A percentile compares a stretch with the other conserved stretches of the same genome.
These are phyloP conservation scores for Gnaphalium uliginosum DNA, from an alignment of 129 eudicot genomes.

Conservation along the genomic window DNA sequence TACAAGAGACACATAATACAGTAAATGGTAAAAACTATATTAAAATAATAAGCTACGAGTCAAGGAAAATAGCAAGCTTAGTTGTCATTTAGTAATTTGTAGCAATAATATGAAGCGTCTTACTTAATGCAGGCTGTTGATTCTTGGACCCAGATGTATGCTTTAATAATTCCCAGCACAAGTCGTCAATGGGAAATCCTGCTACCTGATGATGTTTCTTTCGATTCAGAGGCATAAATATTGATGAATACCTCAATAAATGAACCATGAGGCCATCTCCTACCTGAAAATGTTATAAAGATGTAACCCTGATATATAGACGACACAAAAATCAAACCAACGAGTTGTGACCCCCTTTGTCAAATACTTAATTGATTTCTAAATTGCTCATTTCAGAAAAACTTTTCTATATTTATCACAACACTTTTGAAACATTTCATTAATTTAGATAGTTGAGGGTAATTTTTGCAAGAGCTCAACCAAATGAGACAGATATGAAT, in stretches of 20 bases:
- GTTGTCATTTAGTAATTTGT: background rate
- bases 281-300: slow-evolving; percentile 43
- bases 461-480: slow-evolving; percentile 1
- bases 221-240: slow-evolving; percentile 64
- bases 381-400: background rate
- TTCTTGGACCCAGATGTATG: slow-evolving; percentile 23
- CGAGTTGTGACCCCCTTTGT: background rate
- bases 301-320: slow-evolving; percentile 7
- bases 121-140: slow-evolving; percentile 31
- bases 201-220: slow-evolving; percentile 64
- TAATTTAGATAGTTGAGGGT: background rate
- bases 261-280: slow-evolving; percentile 78
- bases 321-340: background rate
- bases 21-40: background rate
- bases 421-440: background rate
- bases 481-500: slow-evolving; percentile 21
- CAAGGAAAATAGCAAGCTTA: background rate
- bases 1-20: background rate
- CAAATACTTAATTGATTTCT: background rate
- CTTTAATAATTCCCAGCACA: slow-evolving; percentile 34
- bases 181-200: slow-evolving; percentile 53
- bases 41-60: background rate
- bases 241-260: slow-evolving; percentile 51
- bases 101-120: slow-evolving; percentile 5
- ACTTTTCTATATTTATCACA: background rate